Conservation (phyloP, 495 filamentous ascomycete genomes). For the Daldinia grandis region DNA sequence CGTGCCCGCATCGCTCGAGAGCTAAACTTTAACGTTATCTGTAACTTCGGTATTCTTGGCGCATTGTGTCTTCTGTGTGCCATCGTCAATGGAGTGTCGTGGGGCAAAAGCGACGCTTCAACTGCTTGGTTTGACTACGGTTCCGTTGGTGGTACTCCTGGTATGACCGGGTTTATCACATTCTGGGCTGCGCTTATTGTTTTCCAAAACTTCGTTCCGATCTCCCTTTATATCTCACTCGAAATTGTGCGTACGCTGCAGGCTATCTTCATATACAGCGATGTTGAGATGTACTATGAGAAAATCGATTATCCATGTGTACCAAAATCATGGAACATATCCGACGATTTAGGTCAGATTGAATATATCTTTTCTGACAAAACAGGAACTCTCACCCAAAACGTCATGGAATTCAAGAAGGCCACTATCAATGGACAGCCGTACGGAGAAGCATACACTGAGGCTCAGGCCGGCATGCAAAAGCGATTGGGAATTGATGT, state of each 20-base stretch:
- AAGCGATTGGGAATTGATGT: slow-evolving; percentile 86
- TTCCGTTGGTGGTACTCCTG: slow-evolving; percentile 78
- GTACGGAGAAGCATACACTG: slow-evolving; percentile 97
- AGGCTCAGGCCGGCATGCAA: slow-evolving; percentile 95
- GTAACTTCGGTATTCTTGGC: slow-evolving; percentile 93
- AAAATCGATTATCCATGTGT: slow-evolving; percentile 92
- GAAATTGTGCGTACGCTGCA: slow-evolving; percentile 95
- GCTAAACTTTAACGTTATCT: slow-evolving; percentile 96
- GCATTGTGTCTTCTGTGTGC: slow-evolving; percentile 88
- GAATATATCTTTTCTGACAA: slow-evolving; percentile 99
- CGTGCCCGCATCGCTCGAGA: slow-evolving; percentile 88
- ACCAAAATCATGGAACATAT: slow-evolving; percentile 99
- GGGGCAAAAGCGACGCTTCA: slow-evolving; percentile 76
- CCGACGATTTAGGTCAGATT: slow-evolving; percentile 97
- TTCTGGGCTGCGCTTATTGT: slow-evolving; percentile 95
- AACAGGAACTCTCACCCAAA: slow-evolving; percentile 97
- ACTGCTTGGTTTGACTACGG: slow-evolving; percentile 86
- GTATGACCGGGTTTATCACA: slow-evolving; percentile 89
- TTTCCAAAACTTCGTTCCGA: slow-evolving; percentile 98
- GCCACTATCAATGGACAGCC: slow-evolving; percentile 90
- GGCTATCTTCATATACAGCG: slow-evolving; percentile 97
- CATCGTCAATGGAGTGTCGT: slow-evolving; percentile 84
- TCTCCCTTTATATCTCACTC: slow-evolving; percentile 96
- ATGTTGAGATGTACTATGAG: slow-evolving; percentile 95
- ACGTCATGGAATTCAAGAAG: slow-evolving; percentile 99